Percentiles rank a stretch among this genome's conserved stretches.
These are phyloP conservation scores for Elsinoe perseae DNA, from an alignment of 2,329 filamentous ascomycete species.

Conservation along the genomic window DNA sequence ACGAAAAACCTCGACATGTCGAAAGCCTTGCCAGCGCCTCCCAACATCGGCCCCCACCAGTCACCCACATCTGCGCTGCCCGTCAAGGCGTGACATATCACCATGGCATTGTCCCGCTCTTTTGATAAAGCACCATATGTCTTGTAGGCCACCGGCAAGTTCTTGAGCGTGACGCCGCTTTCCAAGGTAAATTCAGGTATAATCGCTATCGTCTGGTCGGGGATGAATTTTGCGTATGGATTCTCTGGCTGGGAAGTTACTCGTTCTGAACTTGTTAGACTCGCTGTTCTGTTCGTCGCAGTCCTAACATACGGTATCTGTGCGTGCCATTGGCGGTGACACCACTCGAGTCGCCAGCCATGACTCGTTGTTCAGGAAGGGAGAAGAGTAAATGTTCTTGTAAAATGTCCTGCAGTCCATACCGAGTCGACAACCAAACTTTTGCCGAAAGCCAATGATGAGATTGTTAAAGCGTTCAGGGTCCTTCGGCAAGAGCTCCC, in stretches of 20 bases:
- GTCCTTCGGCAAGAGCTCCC: background rate
- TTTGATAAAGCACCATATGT: conserved; percentile 52
- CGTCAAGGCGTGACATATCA: conserved; percentile 75
- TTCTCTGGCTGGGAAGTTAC: conserved; percentile 71
- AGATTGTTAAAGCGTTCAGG: background rate
- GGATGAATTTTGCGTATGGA: conserved; percentile 77
- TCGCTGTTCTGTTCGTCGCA: background rate
- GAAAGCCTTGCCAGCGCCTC: conserved; percentile 69
- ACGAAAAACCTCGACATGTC: conserved; percentile 78
- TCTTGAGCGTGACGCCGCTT: conserved; percentile 73
- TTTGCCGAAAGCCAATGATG: conserved; percentile 8
- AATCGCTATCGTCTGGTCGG: conserved; percentile 78
- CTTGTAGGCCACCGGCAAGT: conserved; percentile 62
- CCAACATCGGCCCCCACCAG: conserved; percentile 81
- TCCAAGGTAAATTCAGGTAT: conserved; percentile 88
- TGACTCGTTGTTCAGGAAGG: background rate
- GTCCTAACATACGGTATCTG: background rate
- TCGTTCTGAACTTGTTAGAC: conserved; percentile 25
- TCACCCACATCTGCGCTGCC: conserved; percentile 78
- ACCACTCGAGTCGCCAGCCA: background rate
- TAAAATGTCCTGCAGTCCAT: background rate
- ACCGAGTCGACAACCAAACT: background rate
- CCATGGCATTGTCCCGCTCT: conserved; percentile 53
- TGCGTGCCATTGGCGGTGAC: background rate
- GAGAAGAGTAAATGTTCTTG: background rate